Conservation (phyloP, 2,329 filamentous ascomycete species). For the Phialophora macrospora region DNA sequence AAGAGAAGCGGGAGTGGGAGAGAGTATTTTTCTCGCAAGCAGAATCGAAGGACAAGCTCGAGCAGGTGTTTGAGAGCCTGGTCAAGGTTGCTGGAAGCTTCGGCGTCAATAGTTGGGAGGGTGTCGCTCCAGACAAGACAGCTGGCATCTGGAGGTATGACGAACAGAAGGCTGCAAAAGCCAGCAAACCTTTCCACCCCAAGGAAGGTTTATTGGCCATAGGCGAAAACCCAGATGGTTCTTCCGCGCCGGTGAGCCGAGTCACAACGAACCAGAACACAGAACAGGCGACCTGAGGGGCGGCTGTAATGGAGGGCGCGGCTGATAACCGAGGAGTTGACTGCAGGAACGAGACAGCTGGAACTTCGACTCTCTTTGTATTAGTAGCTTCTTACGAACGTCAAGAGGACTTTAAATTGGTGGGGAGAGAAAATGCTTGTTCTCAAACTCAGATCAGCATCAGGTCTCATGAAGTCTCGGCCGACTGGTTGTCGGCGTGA, state of each 20-base stretch:
- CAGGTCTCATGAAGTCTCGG: background rate
- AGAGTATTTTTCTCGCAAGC: slow-evolving; percentile 73
- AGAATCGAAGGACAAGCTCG: slow-evolving; percentile 43
- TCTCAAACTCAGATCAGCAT: background rate
- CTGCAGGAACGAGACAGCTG: background rate
- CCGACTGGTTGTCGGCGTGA: background rate
- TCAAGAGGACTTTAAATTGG: background rate
- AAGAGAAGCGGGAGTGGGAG: slow-evolving; percentile 77
- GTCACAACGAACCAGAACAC: slow-evolving; percentile 32
- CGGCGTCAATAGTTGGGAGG: slow-evolving; percentile 44
- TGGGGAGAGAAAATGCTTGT: background rate
- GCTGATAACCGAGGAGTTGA: background rate
- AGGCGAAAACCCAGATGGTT: slow-evolving; percentile 42
- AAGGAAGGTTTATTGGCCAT: slow-evolving; percentile 48
- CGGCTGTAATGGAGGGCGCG: background rate
- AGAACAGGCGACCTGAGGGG: slow-evolving; percentile 14
- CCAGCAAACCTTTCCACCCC: slow-evolving; percentile 50
- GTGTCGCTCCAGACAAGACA: slow-evolving; percentile 67
- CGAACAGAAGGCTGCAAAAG: slow-evolving; percentile 54
- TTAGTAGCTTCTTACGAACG: slow-evolving; percentile 11
- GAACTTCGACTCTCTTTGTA: slow-evolving; percentile 1
- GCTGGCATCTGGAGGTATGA: slow-evolving; percentile 74
- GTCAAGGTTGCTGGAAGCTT: slow-evolving; percentile 46
- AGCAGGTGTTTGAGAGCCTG: slow-evolving; percentile 50
- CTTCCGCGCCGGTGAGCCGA: slow-evolving; percentile 34